Conservation (phyloP, 1,284 basidiomycete species). For the Pascua sp. region DNA sequence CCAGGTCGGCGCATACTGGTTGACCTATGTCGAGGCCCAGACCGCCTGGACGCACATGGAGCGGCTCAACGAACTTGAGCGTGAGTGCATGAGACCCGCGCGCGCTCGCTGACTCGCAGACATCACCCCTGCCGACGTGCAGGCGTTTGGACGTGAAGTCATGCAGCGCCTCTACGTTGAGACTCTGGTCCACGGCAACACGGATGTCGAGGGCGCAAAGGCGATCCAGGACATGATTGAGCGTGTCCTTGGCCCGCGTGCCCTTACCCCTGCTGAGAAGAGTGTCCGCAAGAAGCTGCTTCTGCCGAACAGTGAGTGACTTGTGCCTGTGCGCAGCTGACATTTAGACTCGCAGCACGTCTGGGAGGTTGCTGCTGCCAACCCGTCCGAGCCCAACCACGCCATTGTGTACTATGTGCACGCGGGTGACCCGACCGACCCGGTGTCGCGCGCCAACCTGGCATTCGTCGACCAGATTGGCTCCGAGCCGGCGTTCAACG, state of each 20-base stretch:
- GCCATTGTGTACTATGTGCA: conserved; percentile 75
- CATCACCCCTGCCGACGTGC: conserved; percentile 68
- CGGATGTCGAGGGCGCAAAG: conserved; percentile 75
- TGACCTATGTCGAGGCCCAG: conserved; percentile 66
- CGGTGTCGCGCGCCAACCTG: conserved; percentile 46
- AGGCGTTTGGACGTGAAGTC: conserved; percentile 63
- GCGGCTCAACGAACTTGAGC: conserved; percentile 69
- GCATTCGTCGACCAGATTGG: conserved; percentile 65
- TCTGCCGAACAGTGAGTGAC: conserved; percentile 60
- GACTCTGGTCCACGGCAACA: conserved; percentile 80
- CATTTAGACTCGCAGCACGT: conserved; percentile 64
- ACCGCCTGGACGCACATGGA: conserved; percentile 76
- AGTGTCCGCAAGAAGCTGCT: conserved; percentile 62
- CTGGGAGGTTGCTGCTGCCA: conserved; percentile 69
- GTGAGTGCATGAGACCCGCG: conserved; percentile 53
- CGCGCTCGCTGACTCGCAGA: conserved; percentile 49
- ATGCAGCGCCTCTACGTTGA: conserved; percentile 69
- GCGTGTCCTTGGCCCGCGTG: conserved; percentile 60
- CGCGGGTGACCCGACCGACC: conserved; percentile 57
- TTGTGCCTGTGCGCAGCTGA: background rate
- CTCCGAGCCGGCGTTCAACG: conserved; percentile 86
- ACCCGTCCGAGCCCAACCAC: conserved; percentile 83
- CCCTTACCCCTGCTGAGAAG: conserved; percentile 59
- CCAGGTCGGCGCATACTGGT: conserved; percentile 74
- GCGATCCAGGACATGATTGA: conserved; percentile 70